phyloP scores from a whole-genome alignment of 495 filamentous ascomycete species.

The Neurospora sp. region DNA sequence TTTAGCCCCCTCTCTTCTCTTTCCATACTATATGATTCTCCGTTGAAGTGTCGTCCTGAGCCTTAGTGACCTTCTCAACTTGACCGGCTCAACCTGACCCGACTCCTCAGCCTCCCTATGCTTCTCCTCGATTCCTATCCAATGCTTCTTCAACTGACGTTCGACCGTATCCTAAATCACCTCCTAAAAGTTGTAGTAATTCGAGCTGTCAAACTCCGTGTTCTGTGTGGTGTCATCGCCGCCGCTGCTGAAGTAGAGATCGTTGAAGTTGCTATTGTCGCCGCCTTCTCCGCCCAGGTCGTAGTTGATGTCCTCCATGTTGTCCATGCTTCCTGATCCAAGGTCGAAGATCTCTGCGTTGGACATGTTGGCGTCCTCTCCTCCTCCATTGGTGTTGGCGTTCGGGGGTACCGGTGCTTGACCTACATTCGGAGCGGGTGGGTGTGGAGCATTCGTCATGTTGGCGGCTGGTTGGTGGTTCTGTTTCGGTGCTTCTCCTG shows the following conservation, averaged over 20 bases:
- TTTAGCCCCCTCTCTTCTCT: background rate
- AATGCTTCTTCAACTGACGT: background rate
- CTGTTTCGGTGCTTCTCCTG: conserved; percentile 12
- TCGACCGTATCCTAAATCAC: background rate
- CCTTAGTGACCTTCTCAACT: background rate
- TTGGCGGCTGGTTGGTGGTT: background rate
- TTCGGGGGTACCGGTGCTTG: background rate
- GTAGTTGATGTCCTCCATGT: conserved; percentile 24
- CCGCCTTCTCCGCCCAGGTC: conserved; percentile 25
- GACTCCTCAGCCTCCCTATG: background rate
- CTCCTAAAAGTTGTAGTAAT: conserved; percentile 12
- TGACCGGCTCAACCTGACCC: background rate
- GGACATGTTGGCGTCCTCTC: conserved; percentile 9
- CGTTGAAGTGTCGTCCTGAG: background rate
- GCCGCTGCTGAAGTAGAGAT: conserved; percentile 23
- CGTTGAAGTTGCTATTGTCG: conserved; percentile 29
- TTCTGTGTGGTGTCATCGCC: conserved; percentile 22
- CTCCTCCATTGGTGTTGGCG: background rate
- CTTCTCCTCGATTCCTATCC: background rate
- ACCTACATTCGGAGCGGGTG: conserved; percentile 2
- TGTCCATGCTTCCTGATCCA: conserved; percentile 19
- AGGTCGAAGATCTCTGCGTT: conserved; percentile 29
- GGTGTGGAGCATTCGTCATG: background rate
- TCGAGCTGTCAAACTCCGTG: conserved; percentile 26
- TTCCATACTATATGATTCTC: background rate